Conservation (phyloP, 805 yeast species). For the Candida endomychidarum region DNA sequence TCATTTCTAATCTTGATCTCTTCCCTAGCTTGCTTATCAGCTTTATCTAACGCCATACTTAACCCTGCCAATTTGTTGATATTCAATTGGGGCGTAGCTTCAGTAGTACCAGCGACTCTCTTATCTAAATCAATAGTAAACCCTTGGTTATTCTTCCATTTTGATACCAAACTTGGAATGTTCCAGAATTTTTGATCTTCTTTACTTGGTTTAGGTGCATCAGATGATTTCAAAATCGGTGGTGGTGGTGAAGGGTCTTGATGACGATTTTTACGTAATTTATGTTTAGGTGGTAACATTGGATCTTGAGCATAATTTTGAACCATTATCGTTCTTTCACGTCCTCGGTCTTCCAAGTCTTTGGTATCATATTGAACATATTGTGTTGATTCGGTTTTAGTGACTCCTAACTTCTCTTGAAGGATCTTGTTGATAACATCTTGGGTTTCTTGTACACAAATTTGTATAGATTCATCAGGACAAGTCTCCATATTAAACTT, state of each 20-base stretch:
- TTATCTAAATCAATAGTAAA: constrained; percentile 79
- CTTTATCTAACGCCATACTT: constrained; percentile 69
- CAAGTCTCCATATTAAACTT: constrained; percentile 36
- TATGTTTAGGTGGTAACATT: constrained; percentile 77
- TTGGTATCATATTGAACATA: constrained; percentile 22
- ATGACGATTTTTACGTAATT: constrained; percentile 69
- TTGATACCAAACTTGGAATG: constrained; percentile 88
- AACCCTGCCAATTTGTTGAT: constrained; percentile 61
- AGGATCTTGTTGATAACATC: constrained; percentile 54
- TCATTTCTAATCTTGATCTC: constrained; percentile 26
- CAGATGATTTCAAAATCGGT: constrained; percentile 54
- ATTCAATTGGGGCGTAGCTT: constrained; percentile 35
- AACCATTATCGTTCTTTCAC: constrained; percentile 55
- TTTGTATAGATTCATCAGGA: constrained; percentile 45
- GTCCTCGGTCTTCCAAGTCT: constrained; percentile 16
- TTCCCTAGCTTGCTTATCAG: constrained; percentile 39
- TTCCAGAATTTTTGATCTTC: constrained; percentile 81
- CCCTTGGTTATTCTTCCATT: constrained; percentile 95
- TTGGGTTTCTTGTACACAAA: constrained; percentile 56
- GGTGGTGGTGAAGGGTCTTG: constrained; percentile 54
- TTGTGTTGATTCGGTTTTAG: constrained; percentile 40
- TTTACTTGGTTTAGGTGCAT: constrained; percentile 48
- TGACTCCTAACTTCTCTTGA: constrained; percentile 33
- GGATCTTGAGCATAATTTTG: constrained; percentile 77
- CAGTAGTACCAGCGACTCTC: constrained; percentile 56